Percentiles rank a stretch among this genome's conserved stretches.
These are phyloP conservation scores for Halophytophthora batemanensis DNA, from an alignment of 352 stramenopile species.

Conservation along the genomic window DNA sequence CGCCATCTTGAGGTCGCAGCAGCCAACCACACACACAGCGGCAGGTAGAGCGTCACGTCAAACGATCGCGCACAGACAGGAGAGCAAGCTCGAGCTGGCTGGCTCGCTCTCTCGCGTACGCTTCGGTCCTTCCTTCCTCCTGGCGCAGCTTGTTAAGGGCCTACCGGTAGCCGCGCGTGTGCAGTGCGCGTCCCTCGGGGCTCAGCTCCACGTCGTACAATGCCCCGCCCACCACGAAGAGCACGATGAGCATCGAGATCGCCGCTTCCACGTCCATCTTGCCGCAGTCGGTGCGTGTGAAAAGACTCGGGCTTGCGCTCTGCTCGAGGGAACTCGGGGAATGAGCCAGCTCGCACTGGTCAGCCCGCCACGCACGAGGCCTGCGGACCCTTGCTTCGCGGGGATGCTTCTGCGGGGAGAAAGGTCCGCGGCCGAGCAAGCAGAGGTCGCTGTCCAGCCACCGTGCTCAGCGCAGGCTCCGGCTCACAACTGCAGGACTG, in stretches of 20 bases:
- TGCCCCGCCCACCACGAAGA: slow-evolving; percentile 51
- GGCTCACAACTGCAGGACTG: too few species aligned
- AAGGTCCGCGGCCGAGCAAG: too few species aligned
- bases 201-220: slow-evolving; percentile 67
- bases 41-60: not conserved
- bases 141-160: not conserved
- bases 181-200: slow-evolving; percentile 41
- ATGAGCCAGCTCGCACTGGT: too few species aligned
- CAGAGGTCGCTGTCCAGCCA: too few species aligned
- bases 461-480: too few species aligned
- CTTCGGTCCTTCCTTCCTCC: not conserved
- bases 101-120: not conserved
- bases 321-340: slow-evolving; percentile 12
- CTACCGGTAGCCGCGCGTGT: slow-evolving; percentile 57
- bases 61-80: slow-evolving; percentile 2
- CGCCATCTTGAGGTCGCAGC: slow-evolving; percentile 63
- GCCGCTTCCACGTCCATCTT: slow-evolving; percentile 39
- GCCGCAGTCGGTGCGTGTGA: not conserved
- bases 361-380: too few species aligned
- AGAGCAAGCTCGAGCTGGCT: not conserved
- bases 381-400: too few species aligned
- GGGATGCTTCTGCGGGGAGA: too few species aligned
- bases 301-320: too few species aligned
- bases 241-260: slow-evolving; percentile 56
- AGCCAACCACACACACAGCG: slow-evolving; percentile 2